Base-by-base conservation (phyloP, 2,329 filamentous ascomycete species). In the Boeremia lycopersici region DNA sequence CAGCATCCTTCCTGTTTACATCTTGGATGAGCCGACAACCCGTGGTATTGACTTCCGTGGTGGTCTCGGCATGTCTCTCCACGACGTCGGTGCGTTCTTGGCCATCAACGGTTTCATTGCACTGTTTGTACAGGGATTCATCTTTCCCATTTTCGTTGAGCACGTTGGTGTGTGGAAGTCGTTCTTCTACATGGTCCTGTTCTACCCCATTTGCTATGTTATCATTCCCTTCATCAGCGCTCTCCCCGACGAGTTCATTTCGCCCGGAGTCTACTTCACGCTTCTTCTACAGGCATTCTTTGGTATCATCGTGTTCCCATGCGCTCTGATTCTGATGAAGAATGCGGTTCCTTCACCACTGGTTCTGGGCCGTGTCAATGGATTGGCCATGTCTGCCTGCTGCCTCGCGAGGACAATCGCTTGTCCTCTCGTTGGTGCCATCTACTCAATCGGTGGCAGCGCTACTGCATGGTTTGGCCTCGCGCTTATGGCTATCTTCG, bases 1-100 rank as follows among this genome's bases (percentile, higher is more conserved):
- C 69, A 90, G 96, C 69, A 84, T 96, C 0, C 81, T 96, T 46
- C 93, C 93, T 9, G 96, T 97, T 56, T 97, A 96, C 77, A 86
- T 96, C 48, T 91, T 96, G 71, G 92, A 96, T 64, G 79, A 86
- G 23, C 82, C 83, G 19, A 25, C 35, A 2, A 38, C 51, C 28
- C 65, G 43, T 25, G 66, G 65, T 7, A 64, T 77, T 13, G 75
- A 77, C 28, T 68, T 81, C 34, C 65, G 80, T 0, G 87, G 88
- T 39, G 88, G 88, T 15, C 78, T 91, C 3, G 88, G 87, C 4
- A 79, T 88, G 55, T 83, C 81, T 4, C 82, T 87, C 2, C 84
- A 85, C 65, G 82, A 87, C 31, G 87, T 89, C 4, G 88, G 88
- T 15, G 70, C 86, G 8, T 89, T 88, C 67, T 81, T 91, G 70